A percentile compares a stretch with the other conserved stretches of the same genome.
Conservation (phyloP, 2,329 filamentous ascomycete species). For the Boeremia exigua region DNA sequence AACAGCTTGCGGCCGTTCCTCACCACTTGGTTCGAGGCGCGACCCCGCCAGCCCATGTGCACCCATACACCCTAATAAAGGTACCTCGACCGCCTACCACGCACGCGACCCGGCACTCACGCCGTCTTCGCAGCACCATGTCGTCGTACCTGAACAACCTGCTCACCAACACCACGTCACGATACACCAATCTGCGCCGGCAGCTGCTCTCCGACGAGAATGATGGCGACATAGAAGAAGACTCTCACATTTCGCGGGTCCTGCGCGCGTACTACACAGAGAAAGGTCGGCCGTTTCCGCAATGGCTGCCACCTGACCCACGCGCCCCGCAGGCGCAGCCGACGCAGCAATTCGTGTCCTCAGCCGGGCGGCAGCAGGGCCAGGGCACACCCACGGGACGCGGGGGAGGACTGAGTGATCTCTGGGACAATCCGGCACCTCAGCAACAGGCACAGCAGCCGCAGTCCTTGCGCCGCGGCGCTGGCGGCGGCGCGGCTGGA, state of each 20-base stretch:
- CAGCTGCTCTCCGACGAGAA: conserved; percentile 70
- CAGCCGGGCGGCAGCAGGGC: conserved; percentile 44
- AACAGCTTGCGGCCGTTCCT: conserved; percentile 10
- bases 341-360: conserved; percentile 59
- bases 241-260: conserved; percentile 92
- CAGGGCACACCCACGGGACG: conserved; percentile 33
- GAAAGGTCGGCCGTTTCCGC: conserved; percentile 79
- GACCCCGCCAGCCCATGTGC: conserved; percentile 12
- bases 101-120: conserved; percentile 1
- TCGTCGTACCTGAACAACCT: conserved; percentile 82
- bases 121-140: conserved; percentile 29
- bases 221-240: conserved; percentile 72
- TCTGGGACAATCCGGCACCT: conserved; percentile 60
- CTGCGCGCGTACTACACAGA: conserved; percentile 92
- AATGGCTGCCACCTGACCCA: conserved; percentile 91
- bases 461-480: conserved; percentile 50
- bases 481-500: conserved; percentile 51
- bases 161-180: conserved; percentile 62
- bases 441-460: conserved; percentile 49
- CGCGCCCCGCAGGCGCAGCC: conserved; percentile 66
- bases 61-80: conserved; percentile 2
- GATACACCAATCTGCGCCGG: conserved; percentile 64
- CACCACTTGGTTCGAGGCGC: conserved; percentile 3
- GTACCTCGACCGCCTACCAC: neutral
- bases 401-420: conserved; percentile 60